Conservation (phyloP, 805 yeast species). For the Saccharomycopsis amapae region DNA sequence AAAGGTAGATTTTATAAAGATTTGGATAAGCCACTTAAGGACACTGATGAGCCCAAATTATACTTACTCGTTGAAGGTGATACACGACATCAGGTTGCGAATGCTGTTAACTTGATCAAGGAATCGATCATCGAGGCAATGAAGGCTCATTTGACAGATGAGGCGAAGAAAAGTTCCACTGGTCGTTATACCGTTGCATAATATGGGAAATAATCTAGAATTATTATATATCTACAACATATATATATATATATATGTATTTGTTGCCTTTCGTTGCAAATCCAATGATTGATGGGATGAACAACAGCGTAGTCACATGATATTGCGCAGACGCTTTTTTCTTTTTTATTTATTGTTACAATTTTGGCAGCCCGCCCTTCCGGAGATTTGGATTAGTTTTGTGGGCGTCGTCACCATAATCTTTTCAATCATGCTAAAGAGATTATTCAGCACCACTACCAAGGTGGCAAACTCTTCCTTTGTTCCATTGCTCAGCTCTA, state of each 20-base stretch:
- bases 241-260: too few relatives aligned
- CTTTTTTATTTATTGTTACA: too few relatives aligned
- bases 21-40: conserved; percentile 44
- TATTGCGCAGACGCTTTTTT: too few relatives aligned
- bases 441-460: conserved; percentile 1
- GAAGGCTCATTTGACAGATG: conserved; percentile 8
- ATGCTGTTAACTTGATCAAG: conserved; percentile 18
- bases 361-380: too few relatives aligned
- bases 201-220: not conserved
- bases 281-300: too few relatives aligned
- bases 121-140: conserved; percentile 16
- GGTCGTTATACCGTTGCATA: conserved; percentile 12
- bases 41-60: conserved; percentile 62
- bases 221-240: not conserved
- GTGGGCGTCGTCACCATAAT: too few relatives aligned
- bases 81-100: conserved; percentile 23
- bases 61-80: conserved; percentile 73
- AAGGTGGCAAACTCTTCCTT: not conserved
- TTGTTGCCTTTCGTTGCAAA: too few relatives aligned
- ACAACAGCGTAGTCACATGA: too few relatives aligned
- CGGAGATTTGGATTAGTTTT: too few relatives aligned
- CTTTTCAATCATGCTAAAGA: conserved; percentile 1
- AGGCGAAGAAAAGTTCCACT: not conserved
- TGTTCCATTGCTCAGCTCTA: conserved; percentile 6
- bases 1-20: conserved; percentile 69